Base-by-base conservation (phyloP, 2,329 filamentous ascomycete genomes). In the Ceratocystis huliohia region DNA sequence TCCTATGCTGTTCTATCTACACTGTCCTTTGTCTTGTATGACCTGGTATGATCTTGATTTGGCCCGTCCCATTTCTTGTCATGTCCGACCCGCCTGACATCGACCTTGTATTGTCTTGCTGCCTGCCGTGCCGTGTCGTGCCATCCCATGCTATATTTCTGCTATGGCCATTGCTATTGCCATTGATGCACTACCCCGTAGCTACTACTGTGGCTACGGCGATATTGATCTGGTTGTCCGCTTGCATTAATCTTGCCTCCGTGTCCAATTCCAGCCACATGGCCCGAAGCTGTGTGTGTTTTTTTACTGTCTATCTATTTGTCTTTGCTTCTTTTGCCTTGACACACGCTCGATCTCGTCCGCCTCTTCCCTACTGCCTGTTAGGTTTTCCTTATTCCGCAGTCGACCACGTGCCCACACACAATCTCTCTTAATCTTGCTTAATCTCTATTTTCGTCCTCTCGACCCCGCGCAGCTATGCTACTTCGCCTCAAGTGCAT, bases 401-500 rank as follows among this genome's bases (percentile, higher is more conserved):
- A 41, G 45, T 28, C 63, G 63, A 48, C 41, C n/a, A 64, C 46
- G 46, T 50, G 41, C 63, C 46, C 45, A 50, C 8, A 41, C 10
- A 41, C 37, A 41, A 41, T 41, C 10, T 33, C 45, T 59, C 64
- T 46, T 48, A 33, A 50, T 50, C 17, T 44, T 28, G 33, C 63
- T 57, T 25, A 33, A 48, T 30, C 22, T 46, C 44, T 25, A 6
- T 64, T 46, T 50, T 33, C 62, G 44, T 33, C 62, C 62, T 64
- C 44, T 20, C 62, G 28, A 50, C 62, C 56, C 56, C 56, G 56
- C 48, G 28, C 63, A 33, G 48, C 48, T 53, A 15, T 41, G 22
- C 17, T 61, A 37, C 3, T 20, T 13, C 56, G 33, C n/a, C 46
- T 25, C 10, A 30, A 25, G 30, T 61, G 22, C 59, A n/a, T 46